Base-by-base conservation (phyloP, 257 asterid species). In the Solanum megistacrolobum region DNA sequence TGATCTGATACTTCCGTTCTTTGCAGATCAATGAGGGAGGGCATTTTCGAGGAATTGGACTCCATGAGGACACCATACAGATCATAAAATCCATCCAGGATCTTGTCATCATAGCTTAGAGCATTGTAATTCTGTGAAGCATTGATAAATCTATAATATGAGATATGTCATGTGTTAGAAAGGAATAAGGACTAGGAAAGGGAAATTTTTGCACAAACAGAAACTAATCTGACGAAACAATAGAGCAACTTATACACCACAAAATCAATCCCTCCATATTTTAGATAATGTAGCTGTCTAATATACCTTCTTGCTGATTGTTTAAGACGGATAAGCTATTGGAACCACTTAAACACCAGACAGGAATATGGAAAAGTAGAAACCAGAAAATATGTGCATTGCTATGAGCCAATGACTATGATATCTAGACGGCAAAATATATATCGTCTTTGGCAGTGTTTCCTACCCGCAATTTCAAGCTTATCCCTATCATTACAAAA, bases 51-150 rank as follows among this genome's bases (percentile, higher is more conserved):
- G 84, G 98, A 94, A 69, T 94, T 88, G 79, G 98, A 91, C 65
- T 91, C 95, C 74, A 90, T 91, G 91, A 92, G 86, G 83, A 96
- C 75, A 91, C 99, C 98, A 84, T 94, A 95, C 60, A 96, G 94
- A 89, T 96, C 98, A 88, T 97, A 97, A 90, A 96, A 97, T 84
- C 99, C 98, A 86, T 97, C 99, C 91, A 97, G 92, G 88, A 97
- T 92, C 94, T 97, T 97, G 95, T 97, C 99, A 71, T 97, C 98
- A 48, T 95, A 97, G 92, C 96, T 91, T 89, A 97, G 98, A 90
- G 98, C 98, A 93, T 96, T 92, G 95, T 95, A 96, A 93, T 93
- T 97, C 99, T 97, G 98, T 92, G 96, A 95, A 96, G 93, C 93
- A 94, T 86, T 92, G 93, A 92, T 87, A 95, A 94, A 92, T 94